These are phyloP conservation scores for Alternaria ventricosa DNA, from an alignment of 2,329 filamentous ascomycete species.

Conservation along the genomic window DNA sequence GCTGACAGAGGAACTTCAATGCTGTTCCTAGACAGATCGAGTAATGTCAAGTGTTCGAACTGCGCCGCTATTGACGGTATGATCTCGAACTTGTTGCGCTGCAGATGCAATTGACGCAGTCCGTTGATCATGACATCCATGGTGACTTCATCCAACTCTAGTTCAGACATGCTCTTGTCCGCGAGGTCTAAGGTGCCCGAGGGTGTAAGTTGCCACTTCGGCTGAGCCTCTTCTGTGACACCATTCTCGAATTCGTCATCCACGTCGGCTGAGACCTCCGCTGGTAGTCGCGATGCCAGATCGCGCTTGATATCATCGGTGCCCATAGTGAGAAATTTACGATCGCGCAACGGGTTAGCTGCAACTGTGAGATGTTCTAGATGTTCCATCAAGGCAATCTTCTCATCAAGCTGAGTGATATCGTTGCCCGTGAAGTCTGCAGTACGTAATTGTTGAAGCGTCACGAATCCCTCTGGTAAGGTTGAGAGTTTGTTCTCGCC, in stretches of 20 bases:
- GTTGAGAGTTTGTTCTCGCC: constrained; percentile 81
- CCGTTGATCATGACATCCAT: constrained; percentile 55
- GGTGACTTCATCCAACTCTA: constrained; percentile 48
- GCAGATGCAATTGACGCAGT: constrained; percentile 68
- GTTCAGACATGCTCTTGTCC: constrained; percentile 47
- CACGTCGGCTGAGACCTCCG: constrained; percentile 1
- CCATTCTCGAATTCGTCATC: constrained; percentile 13
- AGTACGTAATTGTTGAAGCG: constrained; percentile 71
- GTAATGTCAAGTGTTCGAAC: constrained; percentile 70
- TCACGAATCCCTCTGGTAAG: constrained; percentile 78
- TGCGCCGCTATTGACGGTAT: constrained; percentile 76
- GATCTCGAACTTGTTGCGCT: constrained; percentile 75
- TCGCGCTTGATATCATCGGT: constrained; percentile 82
- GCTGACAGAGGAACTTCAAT: constrained; percentile 53
- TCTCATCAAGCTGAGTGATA: constrained; percentile 75
- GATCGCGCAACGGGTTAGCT: constrained; percentile 90
- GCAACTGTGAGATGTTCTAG: constrained; percentile 77
- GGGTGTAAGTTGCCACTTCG: constrained; percentile 39
- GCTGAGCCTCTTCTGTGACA: not conserved
- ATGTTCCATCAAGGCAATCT: constrained; percentile 79
- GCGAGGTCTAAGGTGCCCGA: constrained; percentile 53
- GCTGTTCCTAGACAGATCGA: constrained; percentile 81
- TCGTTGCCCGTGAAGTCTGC: constrained; percentile 88
- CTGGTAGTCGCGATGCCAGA: constrained; percentile 69
- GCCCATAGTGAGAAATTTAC: constrained; percentile 80